A percentile compares a stretch with the other conserved stretches of the same genome.
phyloP scores from a whole-genome alignment of 768 basidiomycete genomes.

The Mycena floridula region DNA sequence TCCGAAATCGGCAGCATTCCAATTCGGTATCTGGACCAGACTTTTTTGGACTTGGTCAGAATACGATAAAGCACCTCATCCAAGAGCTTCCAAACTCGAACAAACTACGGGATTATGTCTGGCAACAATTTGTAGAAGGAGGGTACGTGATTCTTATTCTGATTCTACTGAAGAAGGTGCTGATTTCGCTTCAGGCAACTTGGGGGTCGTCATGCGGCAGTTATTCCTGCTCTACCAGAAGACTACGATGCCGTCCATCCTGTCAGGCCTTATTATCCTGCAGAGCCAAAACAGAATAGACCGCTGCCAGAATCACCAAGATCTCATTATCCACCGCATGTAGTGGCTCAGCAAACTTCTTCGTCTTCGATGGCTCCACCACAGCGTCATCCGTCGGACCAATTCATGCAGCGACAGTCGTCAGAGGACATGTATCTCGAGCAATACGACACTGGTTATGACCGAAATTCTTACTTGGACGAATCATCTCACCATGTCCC shows the following conservation, averaged over 20 bases:
- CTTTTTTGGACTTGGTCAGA: conserved; percentile 83
- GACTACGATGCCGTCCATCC: conserved; percentile 52
- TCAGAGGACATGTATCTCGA: background rate
- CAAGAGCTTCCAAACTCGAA: conserved; percentile 76
- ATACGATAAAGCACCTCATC: conserved; percentile 87
- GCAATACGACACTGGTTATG: background rate
- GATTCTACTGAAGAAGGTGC: conserved; percentile 9
- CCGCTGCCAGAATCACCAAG: conserved; percentile 27
- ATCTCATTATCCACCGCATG: conserved; percentile 45
- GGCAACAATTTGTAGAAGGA: conserved; percentile 83
- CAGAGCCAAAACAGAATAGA: conserved; percentile 26
- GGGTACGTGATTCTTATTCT: conserved; percentile 55
- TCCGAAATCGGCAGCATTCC: conserved; percentile 76
- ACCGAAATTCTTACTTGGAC: background rate
- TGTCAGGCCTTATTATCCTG: conserved; percentile 40
- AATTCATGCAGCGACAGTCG: background rate
- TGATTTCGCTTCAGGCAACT: conserved; percentile 43
- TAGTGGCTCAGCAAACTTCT: conserved; percentile 35
- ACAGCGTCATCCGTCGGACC: background rate
- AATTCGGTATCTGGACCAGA: conserved; percentile 87
- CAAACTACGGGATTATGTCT: conserved; percentile 72
- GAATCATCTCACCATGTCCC: background rate
- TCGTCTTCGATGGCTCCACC: conserved; percentile 19
- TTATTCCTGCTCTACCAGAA: conserved; percentile 75
- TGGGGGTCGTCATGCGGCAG: conserved; percentile 77